Evolutionary conservation across 179 eudicot species (phyloP).

Genomic region (Silene vulgaris): DNA sequence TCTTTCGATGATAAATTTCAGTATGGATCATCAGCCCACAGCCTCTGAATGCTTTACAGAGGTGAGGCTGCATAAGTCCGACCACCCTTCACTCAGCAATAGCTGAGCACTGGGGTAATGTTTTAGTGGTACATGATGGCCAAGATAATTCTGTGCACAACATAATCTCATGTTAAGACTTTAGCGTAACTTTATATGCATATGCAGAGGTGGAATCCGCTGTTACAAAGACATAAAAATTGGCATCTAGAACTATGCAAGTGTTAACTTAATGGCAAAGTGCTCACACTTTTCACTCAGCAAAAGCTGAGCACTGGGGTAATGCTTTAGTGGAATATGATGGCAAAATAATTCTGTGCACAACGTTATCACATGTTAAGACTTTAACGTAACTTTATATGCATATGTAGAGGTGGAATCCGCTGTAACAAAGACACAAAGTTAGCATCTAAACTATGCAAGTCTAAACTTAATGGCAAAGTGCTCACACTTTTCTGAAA

Average conservation of each 20-base stretch:
- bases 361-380: conserved; percentile 8
- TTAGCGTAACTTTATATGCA: neutral
- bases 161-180: neutral
- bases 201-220: no score
- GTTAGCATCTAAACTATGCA: conserved; percentile 1
- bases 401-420: neutral
- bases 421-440: neutral
- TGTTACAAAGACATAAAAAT: neutral
- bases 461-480: neutral
- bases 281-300: neutral
- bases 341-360: neutral
- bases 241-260: no score
- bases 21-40: neutral
- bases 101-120: neutral
- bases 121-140: neutral
- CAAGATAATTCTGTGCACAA: neutral
- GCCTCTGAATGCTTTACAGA: neutral
- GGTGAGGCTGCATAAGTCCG: neutral
- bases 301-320: neutral
- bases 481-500: conserved; percentile 29
- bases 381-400: neutral
- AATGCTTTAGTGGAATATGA: neutral
- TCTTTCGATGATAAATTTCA: neutral
- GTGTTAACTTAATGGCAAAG: no score
- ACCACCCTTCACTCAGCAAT: neutral